Base-by-base conservation (phyloP, 2,329 filamentous ascomycete genomes). In the Penicillium verrucosum region DNA sequence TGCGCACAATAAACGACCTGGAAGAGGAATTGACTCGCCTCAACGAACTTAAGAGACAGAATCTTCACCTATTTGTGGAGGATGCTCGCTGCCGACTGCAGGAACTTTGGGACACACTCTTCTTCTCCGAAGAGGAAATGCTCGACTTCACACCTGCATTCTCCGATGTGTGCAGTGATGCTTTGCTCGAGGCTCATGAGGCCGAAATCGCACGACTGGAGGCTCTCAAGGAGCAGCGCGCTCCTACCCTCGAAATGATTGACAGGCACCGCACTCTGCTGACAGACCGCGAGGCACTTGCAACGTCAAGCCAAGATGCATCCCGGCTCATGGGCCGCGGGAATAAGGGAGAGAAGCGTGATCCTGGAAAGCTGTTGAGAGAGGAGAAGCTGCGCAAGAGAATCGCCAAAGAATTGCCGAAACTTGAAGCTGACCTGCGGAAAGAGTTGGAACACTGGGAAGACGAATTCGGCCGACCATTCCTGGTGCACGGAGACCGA, bases 351-450 rank as follows among this genome's bases (percentile, higher is more conserved):
- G 93, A 97, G 78, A 90, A 88, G 75, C 89, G 95, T 61, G 94
- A 99, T 70, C 94, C 94, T 3, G 93, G 92, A 49, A 94, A 96
- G 76, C 82, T 99, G 16, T 81, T 99, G 51, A 85, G 94, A 30
- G 94, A 99, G 71, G 94, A 99, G 78, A 99, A 97, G 82, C 96
- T 96, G 90, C 87, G 94, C 58, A 99, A 99, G 83, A 85, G 92
- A 56, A 97, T 99, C 60, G 84, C 92, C 27, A 99, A 97, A 75
- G 94, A 99, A 70, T 80, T 99, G 30, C 94, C 94, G 54, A 97
- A 96, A 78, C 82, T 99, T 42, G 87, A 93, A 56, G 83, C 82
- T 0, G 92, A 97, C n/a, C 78, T 99, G 57, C 84, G 85, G 62
- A 93, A 87, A 72, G 81, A 84, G n/a, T 82, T 99, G 29, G 89